These are phyloP conservation scores for Nemania sp. DNA, from an alignment of 2,329 filamentous ascomycete species.

Conservation along the genomic window DNA sequence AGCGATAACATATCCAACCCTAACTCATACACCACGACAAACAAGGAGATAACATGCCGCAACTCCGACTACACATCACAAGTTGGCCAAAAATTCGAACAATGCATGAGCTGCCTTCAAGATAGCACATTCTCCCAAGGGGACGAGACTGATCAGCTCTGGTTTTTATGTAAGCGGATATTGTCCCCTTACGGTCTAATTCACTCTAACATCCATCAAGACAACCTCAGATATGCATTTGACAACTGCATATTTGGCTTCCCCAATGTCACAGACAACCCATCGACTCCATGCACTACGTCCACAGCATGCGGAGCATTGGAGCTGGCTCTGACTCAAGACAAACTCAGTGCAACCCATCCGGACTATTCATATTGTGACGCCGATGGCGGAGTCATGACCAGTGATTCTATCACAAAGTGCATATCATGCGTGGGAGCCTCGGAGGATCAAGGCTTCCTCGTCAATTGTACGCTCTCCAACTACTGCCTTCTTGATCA, in stretches of 20 bases:
- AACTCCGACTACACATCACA: constrained; percentile 48
- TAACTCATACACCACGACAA: constrained; percentile 49
- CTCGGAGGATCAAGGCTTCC: constrained; percentile 45
- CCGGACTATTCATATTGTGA: constrained; percentile 54
- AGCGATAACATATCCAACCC: constrained; percentile 47
- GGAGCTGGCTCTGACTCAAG: constrained; percentile 45
- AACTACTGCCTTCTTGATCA: not conserved
- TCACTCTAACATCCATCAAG: constrained; percentile 38
- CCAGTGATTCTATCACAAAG: constrained; percentile 39
- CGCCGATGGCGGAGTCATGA: constrained; percentile 44
- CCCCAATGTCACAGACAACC: constrained; percentile 50
- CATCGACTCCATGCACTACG: constrained; percentile 54
- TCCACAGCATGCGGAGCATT: constrained; percentile 54
- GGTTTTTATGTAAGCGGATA: constrained; percentile 57
- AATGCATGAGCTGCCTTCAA: constrained; percentile 57
- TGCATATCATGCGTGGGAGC: constrained; percentile 53
- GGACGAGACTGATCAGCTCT: constrained; percentile 55
- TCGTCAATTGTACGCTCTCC: constrained; percentile 54
- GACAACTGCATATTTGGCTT: constrained; percentile 57
- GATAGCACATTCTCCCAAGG: constrained; percentile 52
- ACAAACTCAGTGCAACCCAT: constrained; percentile 41
- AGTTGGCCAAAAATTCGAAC: constrained; percentile 50
- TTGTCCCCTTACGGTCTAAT: not conserved
- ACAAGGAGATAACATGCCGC: constrained; percentile 52
- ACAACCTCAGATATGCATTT: constrained; percentile 58